Percentiles rank a stretch among this genome's conserved stretches.
Conservation (phyloP, 768 basidiomycete genomes). For the Termitomyces sp. region DNA sequence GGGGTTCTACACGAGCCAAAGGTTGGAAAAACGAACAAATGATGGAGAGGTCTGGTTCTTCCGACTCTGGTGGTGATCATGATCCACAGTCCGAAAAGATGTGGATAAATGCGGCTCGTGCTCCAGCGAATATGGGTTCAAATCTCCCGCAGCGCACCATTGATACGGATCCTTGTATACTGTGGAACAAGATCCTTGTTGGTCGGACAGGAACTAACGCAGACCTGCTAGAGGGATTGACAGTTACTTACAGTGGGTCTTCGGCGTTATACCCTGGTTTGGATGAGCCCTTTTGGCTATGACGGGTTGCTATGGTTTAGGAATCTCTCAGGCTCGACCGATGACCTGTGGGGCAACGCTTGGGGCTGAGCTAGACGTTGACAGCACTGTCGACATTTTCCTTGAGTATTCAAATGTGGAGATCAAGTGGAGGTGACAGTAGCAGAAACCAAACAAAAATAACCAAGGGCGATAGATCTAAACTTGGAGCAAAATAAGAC, state of each 20-base stretch:
- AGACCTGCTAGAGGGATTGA: slow-evolving; percentile 1
- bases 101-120: slow-evolving; percentile 16
- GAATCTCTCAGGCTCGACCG: not conserved
- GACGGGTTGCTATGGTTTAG: not conserved
- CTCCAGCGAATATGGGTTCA: slow-evolving; percentile 11
- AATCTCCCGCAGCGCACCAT: slow-evolving; percentile 6
- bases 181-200: slow-evolving; percentile 16
- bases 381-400: not conserved
- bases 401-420: not conserved
- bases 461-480: not conserved
- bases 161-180: slow-evolving; percentile 13
- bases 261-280: slow-evolving; percentile 3
- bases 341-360: not conserved
- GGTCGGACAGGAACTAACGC: slow-evolving; percentile 8
- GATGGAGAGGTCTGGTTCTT: slow-evolving; percentile 18
- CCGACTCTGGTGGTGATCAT: slow-evolving; percentile 17
- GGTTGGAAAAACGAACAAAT: slow-evolving; percentile 16
- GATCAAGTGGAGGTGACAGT: no score
- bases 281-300: not conserved
- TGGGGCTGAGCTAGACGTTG: not conserved
- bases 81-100: slow-evolving; percentile 10
- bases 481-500: not conserved
- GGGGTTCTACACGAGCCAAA: slow-evolving; percentile 6
- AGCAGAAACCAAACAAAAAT: not conserved
- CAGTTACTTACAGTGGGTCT: not conserved